Percentiles rank a stretch among this genome's conserved stretches.
phyloP scores from a whole-genome alignment of 2,329 filamentous ascomycete species.

The Chrysoporthe deuterocubensis region DNA sequence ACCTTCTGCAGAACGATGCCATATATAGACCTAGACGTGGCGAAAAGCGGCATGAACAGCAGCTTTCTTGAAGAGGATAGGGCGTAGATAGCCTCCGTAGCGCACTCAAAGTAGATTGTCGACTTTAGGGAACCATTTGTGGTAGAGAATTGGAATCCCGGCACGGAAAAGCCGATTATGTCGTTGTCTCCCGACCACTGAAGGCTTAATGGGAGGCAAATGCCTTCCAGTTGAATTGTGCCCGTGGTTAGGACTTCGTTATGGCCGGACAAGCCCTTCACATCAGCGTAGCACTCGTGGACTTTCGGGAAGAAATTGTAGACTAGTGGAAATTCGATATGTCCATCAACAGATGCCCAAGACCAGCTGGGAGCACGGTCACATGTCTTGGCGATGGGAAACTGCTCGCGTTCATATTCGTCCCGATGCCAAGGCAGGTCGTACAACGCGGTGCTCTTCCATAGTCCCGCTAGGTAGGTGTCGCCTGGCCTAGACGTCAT shows the following conservation, averaged over 20 bases:
- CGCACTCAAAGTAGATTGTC: constrained; percentile 1
- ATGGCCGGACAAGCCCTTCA: neutral
- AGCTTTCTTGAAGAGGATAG: constrained; percentile 1
- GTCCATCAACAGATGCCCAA: constrained; percentile 2
- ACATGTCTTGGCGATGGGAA: neutral
- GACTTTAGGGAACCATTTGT: neutral
- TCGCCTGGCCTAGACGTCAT: neutral
- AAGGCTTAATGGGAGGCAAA: neutral
- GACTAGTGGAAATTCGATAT: neutral
- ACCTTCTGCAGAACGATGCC: neutral
- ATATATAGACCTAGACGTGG: neutral
- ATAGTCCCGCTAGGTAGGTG: constrained; percentile 2
- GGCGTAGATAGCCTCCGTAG: neutral
- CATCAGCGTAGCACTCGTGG: constrained; percentile 2
- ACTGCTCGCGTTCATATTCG: neutral
- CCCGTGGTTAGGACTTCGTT: neutral
- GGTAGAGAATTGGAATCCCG: constrained; percentile 1
- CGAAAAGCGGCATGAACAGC: neutral
- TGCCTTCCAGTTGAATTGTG: constrained; percentile 2
- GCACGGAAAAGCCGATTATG: neutral
- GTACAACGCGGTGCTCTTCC: constrained; percentile 3
- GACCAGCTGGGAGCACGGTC: constrained; percentile 3
- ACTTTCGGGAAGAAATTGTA: neutral
- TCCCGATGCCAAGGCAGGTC: constrained; percentile 1
- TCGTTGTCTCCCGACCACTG: neutral